Evolutionary conservation across 805 yeast genomes (phyloP).

Genomic region (Hanseniaspora taiwanica): DNA sequence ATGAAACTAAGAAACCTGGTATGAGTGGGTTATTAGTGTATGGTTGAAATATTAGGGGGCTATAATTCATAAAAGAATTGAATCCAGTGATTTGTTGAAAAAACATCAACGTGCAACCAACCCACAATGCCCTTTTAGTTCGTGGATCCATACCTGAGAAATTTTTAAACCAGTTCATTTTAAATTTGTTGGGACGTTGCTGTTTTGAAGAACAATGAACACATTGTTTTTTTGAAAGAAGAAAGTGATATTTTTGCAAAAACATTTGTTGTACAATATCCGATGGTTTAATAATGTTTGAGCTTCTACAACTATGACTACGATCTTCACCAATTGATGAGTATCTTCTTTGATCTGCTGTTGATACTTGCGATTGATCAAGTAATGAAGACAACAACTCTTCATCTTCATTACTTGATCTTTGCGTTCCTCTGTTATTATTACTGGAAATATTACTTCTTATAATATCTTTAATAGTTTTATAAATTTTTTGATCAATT

Average conservation of each 20-base stretch:
- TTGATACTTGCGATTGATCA: no score
- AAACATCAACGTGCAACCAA: conserved; percentile 39
- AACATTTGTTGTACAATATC: no score
- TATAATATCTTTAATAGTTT: conserved; percentile 33
- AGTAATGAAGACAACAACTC: no score
- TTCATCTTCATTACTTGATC: not conserved
- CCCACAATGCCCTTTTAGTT: conserved; percentile 29
- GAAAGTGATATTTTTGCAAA: no score
- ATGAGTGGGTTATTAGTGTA: conserved; percentile 39
- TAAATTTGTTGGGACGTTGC: not conserved
- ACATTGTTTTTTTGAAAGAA: no score
- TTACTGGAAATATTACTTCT: conserved; percentile 1
- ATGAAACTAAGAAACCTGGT: conserved; percentile 41
- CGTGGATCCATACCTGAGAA: conserved; percentile 11
- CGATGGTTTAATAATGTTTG: no score
- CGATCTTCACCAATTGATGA: no score
- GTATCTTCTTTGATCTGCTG: no score
- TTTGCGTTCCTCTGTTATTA: not conserved
- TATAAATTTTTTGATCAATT: conserved; percentile 32
- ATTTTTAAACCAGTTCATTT: not conserved
- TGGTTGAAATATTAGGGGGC: conserved; percentile 41
- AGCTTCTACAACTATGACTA: no score
- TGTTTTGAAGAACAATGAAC: no score
- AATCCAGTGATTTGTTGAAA: conserved; percentile 51
- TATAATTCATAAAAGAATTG: conserved; percentile 51